Base-by-base conservation (phyloP, 2,329 filamentous ascomycete species). In the Knufia fluminis region DNA sequence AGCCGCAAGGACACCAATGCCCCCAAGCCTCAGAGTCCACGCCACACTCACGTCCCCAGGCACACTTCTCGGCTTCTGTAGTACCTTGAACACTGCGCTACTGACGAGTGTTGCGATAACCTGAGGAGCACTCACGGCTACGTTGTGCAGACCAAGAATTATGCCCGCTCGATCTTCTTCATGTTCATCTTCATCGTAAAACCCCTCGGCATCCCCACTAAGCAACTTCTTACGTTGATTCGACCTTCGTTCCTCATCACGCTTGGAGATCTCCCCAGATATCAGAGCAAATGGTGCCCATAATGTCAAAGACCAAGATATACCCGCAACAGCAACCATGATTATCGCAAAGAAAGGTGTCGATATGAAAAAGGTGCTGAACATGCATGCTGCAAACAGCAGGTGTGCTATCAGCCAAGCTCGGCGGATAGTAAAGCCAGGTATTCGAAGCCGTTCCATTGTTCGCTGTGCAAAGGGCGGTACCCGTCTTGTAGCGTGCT, bases 201-300 rank as follows among this genome's bases (percentile, higher is more conserved):
- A 41, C 17, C 57, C 52, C 41, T 54, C 41, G 45, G 59, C 32
- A 57, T 64, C 59, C 20, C 50, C 51, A 31, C 52, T 49, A 4
- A 52, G 48, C 20, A 54, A 35, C 60, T 63, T 62, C 3, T 65
- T 66, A 4, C 61, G 60, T 7, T 66, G 67, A 19, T 72, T 68
- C 22, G 70, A 65, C 10, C 73, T 69, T 19, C 79, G 74, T 46
- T 76, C 72, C 42, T 82, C 76, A 62, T 95, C 86, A 4, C 88
- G 82, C 52, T 83, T 85, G 53, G 85, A 86, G 54, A 97, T 90
- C 66, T 97, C 91, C 3, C 87, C 87, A 40, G 87, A 89, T 63
- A 97, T 96, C 59, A 97, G 85, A 33, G 91, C 90, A 71, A 91
- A 97, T 0, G 91, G 91, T 0, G 90, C 91, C 91, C 91, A 97